Evolutionary conservation across 2,329 filamentous ascomycete species (phyloP), one percentile per base, ranked within the genome.

Genomic region (Metarhizium humberi): DNA sequence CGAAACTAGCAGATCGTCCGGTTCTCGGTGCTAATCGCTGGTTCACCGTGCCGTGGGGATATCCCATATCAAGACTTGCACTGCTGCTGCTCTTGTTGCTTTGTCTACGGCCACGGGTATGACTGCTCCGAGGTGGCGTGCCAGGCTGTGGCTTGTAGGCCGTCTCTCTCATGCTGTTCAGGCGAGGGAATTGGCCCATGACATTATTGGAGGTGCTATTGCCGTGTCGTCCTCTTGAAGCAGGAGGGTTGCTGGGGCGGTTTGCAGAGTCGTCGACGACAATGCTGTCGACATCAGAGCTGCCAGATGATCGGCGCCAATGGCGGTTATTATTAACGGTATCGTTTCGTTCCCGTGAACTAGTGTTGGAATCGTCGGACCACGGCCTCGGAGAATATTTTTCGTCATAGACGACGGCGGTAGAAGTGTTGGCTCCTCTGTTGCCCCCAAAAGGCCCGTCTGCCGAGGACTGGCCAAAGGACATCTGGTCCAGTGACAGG

Each of bases 401-500:
- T 40, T 40, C 14, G 32, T 50, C 29, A 43, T 46, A 32, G 36
- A 25, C 55, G 50, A 38, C 8, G 40, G 40, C 8, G 40, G 40
- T 10, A 43, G 38, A 63, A 60, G 61, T 67, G 62, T 53, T 62
- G 64, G 57, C 46, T 40, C 55, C 54, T 52, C 54, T 55, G 54
- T 53, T 57, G 54, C 29, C 51, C 48, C 53, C 49, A 40, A 48
- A 52, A 50, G 52, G 50, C 43, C 20, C 20, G 6, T 40, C 46
- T 2, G 52, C 46, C 60, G 55, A 60, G 48, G 72, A 66, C 61
- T 79, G 75, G 48, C 71, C 76, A 62, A 81, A 77, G 45, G 82
- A 86, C 66, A 92, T 84, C 70, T 92, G 88, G 71, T 96, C 92
- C 60, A 99, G 85, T 45, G 92, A 96, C 61, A 94, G 78, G 58